Base-by-base conservation (phyloP, 352 stramenopile species). In the Globisporangium solare region DNA sequence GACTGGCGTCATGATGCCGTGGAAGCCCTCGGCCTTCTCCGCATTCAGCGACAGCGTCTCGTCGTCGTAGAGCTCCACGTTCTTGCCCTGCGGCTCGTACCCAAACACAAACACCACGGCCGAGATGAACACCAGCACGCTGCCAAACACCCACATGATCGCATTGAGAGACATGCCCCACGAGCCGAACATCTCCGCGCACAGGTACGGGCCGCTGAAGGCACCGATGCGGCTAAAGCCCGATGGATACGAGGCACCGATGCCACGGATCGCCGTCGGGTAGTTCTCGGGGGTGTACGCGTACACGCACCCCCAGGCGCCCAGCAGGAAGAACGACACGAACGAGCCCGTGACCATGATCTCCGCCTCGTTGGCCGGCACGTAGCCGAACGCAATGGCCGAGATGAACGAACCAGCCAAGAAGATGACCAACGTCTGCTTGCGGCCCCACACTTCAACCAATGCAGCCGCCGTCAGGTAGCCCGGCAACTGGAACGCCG, bases 271-370 rank as follows among this genome's bases (percentile, higher is more conserved):
- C 8, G 66, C 67, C 31, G 76, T 86, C 59, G 73, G 74, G 65
- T 88, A 89, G 63, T 89, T 88, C 58, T 88, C 76, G 0, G 76
- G 76, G 0, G 79, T 89, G 66, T 86, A 89, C 20, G 79, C 76
- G 62, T 88, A 88, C 2, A 89, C 67, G 37, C 74, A 78, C 15
- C 79, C 76, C 76, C 79, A 89, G 0, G 74, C 67, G 21, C 76
- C 79, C 2, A 88, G 68, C 65, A 88, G 66, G 56, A 88, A 89
- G 64, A 84, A 87, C 47, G 74, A 77, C 51, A 82, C 56, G 43
- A 79, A 62, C 37, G 66, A 80, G 6, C 67, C 74, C 6, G 71
- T 74, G 10, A 77, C 42, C 62, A 87, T 75, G 15, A 87, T 51
- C 0, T 63, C 68, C 7, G 42, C 51, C 31, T 73, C 51, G 14